Evolutionary conservation across 208 protist species (phyloP).

Genomic region (Leishmania martiniquensis): DNA sequence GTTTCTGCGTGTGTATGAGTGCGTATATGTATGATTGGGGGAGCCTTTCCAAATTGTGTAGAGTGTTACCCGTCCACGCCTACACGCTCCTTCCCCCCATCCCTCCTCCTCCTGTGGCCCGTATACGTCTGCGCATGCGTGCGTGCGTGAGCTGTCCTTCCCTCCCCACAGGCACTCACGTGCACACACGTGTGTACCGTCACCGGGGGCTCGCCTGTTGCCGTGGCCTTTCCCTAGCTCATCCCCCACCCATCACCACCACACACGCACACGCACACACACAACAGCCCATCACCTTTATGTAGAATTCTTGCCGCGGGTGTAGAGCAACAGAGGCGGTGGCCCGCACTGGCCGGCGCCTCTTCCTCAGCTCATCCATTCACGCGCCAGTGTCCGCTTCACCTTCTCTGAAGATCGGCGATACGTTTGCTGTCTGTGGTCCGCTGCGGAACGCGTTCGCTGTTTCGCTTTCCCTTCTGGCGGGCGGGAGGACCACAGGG

Average conservation of each 20-base stretch:
- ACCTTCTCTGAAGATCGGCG: neutral
- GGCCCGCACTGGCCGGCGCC: neutral
- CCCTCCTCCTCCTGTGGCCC: too few species aligned
- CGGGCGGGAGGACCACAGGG: too few species aligned
- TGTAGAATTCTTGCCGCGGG: too few species aligned
- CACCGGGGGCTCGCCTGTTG: neutral
- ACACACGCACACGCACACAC: neutral
- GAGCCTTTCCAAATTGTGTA: too few species aligned
- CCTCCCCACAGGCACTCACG: too few species aligned
- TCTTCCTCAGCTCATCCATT: neutral
- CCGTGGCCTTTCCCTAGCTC: neutral
- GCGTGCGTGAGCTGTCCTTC: too few species aligned
- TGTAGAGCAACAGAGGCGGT: neutral
- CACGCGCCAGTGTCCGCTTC: neutral
- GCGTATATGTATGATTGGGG: too few species aligned
- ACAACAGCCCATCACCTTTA: too few species aligned
- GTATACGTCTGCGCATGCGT: too few species aligned
- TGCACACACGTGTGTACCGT: neutral
- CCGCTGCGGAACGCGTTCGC: too few species aligned
- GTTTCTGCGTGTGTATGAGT: neutral
- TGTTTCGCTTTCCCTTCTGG: neutral
- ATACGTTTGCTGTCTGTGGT: slow-evolving; percentile 1
- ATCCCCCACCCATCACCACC: neutral
- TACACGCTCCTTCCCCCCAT: too few species aligned
- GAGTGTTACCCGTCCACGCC: too few species aligned